A percentile compares a stretch with the other conserved stretches of the same genome.
phyloP scores from a whole-genome alignment of 495 filamentous ascomycete genomes.

The Pyrenopolyporus hunteri region DNA sequence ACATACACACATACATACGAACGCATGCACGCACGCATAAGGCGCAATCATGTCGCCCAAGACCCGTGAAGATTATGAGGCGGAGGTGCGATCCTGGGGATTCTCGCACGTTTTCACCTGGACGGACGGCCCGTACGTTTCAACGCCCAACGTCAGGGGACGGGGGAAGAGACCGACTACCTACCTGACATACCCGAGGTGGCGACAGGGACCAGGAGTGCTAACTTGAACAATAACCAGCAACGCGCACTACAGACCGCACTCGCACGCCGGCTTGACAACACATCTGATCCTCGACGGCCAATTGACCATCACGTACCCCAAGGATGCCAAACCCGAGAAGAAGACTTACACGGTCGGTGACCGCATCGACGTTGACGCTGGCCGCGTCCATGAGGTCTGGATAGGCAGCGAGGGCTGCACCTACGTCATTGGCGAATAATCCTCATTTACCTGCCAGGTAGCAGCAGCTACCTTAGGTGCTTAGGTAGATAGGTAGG shows the following conservation, averaged over 20 bases:
- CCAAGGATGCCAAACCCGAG: constrained; percentile 62
- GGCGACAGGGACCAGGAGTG: no score
- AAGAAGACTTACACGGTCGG: constrained; percentile 74
- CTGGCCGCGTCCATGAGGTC: constrained; percentile 75
- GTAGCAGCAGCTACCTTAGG: not conserved
- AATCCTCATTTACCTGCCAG: constrained; percentile 11
- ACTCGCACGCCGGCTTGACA: constrained; percentile 70
- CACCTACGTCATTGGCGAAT: constrained; percentile 87
- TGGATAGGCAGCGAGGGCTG: constrained; percentile 82
- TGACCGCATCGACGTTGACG: constrained; percentile 76
- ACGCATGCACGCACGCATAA: not conserved
- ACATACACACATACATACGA: no score
- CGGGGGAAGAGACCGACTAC: not conserved
- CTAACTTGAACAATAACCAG: constrained; percentile 17
- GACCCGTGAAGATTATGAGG: constrained; percentile 50
- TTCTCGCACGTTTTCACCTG: constrained; percentile 80
- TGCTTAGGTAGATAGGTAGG: no score
- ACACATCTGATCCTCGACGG: constrained; percentile 80
- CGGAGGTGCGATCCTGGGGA: constrained; percentile 75
- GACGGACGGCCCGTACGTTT: constrained; percentile 73
- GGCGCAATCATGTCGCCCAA: constrained; percentile 26
- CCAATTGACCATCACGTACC: constrained; percentile 74
- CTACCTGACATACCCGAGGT: no score
- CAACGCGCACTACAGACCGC: constrained; percentile 76
- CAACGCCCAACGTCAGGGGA: not conserved